Evolutionary conservation across 1,139 yeast species (phyloP).

Genomic region (Hyphopichia buzzinii): DNA sequence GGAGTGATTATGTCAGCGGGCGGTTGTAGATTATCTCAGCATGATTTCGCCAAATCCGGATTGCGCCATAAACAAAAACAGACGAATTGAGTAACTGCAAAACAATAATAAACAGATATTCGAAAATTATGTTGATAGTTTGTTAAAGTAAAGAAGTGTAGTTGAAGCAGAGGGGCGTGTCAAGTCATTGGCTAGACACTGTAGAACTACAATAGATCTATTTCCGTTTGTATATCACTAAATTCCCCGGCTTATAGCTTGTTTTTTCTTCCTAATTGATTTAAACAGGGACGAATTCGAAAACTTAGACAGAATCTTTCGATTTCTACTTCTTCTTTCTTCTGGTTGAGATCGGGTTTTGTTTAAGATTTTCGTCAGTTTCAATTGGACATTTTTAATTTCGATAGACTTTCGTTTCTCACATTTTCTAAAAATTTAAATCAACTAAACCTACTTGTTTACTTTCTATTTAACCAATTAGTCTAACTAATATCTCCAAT

Average conservation of each 20-base stretch:
- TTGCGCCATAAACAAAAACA: not conserved
- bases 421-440: not conserved
- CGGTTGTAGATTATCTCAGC: too few species aligned
- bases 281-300: too few species aligned
- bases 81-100: not conserved
- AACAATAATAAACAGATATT: not conserved
- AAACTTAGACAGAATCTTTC: too few species aligned
- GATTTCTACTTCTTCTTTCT: not conserved
- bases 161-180: not conserved
- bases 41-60: not conserved
- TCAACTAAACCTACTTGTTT: too few species aligned
- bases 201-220: too few species aligned
- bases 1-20: not conserved
- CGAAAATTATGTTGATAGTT: too few species aligned
- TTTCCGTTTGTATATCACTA: too few species aligned
- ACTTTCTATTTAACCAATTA: too few species aligned
- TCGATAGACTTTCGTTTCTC: not conserved
- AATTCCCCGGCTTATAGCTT: too few species aligned
- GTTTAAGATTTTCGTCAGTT: constrained; percentile 1
- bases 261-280: too few species aligned
- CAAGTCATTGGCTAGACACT: not conserved
- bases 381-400: not conserved
- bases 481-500: too few species aligned
- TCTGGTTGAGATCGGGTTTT: not conserved
- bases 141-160: too few species aligned